A percentile compares a stretch with the other conserved stretches of the same genome.
These are phyloP conservation scores for Agaricales sp. DNA, from an alignment of 1,284 basidiomycete species.

Conservation along the genomic window DNA sequence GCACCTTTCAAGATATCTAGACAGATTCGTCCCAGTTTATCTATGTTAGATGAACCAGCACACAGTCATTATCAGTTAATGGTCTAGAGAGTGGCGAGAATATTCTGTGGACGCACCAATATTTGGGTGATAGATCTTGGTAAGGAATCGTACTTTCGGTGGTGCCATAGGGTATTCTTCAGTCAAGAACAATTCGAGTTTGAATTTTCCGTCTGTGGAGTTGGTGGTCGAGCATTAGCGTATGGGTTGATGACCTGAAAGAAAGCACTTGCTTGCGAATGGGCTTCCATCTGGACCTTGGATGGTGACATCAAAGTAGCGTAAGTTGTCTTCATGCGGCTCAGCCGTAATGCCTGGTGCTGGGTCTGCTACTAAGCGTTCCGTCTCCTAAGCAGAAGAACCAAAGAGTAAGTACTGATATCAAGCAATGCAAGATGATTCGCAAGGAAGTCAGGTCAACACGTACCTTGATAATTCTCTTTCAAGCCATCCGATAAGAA, in stretches of 20 bases:
- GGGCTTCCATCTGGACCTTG: slow-evolving; percentile 90
- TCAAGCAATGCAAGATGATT: background rate
- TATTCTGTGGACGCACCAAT: slow-evolving; percentile 58
- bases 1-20: slow-evolving; percentile 93
- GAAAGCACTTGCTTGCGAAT: slow-evolving; percentile 69
- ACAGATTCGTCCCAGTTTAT: slow-evolving; percentile 97
- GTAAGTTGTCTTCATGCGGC: slow-evolving; percentile 95
- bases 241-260: slow-evolving; percentile 2
- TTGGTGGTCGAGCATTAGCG: background rate
- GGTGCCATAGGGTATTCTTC: slow-evolving; percentile 99
- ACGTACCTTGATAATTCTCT: slow-evolving; percentile 1
- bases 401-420: background rate
- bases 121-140: slow-evolving; percentile 99
- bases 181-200: slow-evolving; percentile 92
- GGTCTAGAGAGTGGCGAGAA: slow-evolving; percentile 1
- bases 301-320: slow-evolving; percentile 98
- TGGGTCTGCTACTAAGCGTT: slow-evolving; percentile 90
- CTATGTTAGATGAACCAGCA: slow-evolving; percentile 29
- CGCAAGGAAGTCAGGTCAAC: background rate
- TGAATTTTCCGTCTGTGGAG: slow-evolving; percentile 78
- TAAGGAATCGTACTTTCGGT: slow-evolving; percentile 96
- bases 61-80: background rate
- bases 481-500: background rate
- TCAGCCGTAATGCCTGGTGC: slow-evolving; percentile 91
- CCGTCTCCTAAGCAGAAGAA: slow-evolving; percentile 72